A percentile compares a stretch with the other conserved stretches of the same genome.
phyloP scores from a whole-genome alignment of 805 yeast genomes.

The Nakazawaea molendinolei region DNA sequence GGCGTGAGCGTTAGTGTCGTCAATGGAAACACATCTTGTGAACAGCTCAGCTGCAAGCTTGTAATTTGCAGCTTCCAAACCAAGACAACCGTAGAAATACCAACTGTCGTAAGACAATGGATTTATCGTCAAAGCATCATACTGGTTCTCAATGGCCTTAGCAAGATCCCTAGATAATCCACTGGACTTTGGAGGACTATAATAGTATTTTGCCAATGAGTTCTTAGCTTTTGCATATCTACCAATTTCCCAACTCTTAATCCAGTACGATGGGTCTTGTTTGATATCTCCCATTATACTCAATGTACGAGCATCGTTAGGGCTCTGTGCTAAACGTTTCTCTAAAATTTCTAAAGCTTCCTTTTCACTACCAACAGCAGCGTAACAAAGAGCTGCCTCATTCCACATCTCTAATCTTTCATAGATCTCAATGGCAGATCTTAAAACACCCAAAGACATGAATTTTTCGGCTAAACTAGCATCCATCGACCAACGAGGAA shows the following conservation, averaged over 20 bases:
- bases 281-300: constrained; percentile 82
- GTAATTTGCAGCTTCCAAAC: constrained; percentile 64
- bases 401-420: constrained; percentile 68
- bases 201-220: constrained; percentile 68
- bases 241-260: constrained; percentile 81
- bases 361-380: constrained; percentile 69
- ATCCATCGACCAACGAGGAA: constrained; percentile 86
- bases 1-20: constrained; percentile 70
- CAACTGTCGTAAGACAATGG: constrained; percentile 78
- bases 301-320: constrained; percentile 77
- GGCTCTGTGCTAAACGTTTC: constrained; percentile 45
- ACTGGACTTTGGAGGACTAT: constrained; percentile 52
- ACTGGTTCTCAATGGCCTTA: constrained; percentile 57
- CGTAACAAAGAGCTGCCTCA: constrained; percentile 87
- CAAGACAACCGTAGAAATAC: constrained; percentile 90
- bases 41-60: constrained; percentile 87
- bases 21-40: constrained; percentile 81
- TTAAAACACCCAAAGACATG: constrained; percentile 76
- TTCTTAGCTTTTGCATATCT: constrained; percentile 80
- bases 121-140: constrained; percentile 65
- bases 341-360: constrained; percentile 58
- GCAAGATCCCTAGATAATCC: constrained; percentile 45
- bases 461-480: constrained; percentile 76
- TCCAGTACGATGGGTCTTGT: constrained; percentile 73
- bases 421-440: constrained; percentile 85